These are phyloP conservation scores for Cutaneotrichosporon cyanovorans DNA, from an alignment of 1,284 basidiomycete species.

Conservation along the genomic window DNA sequence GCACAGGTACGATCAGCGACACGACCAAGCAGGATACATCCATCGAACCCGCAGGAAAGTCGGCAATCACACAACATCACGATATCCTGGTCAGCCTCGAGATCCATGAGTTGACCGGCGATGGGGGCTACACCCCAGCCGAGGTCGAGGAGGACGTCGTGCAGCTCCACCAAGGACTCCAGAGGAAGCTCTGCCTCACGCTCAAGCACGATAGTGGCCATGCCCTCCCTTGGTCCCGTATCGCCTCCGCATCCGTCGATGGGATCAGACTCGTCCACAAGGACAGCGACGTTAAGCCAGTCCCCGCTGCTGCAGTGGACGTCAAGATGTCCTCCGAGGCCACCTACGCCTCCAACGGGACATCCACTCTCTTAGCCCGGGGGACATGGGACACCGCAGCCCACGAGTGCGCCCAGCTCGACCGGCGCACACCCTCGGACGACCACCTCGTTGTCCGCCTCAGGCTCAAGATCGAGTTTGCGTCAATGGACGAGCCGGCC, in stretches of 20 bases:
- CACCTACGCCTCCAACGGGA: slow-evolving; percentile 73
- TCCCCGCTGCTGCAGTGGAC: slow-evolving; percentile 57
- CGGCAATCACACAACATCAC: slow-evolving; percentile 76
- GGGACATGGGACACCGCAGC: slow-evolving; percentile 89
- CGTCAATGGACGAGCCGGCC: slow-evolving; percentile 72
- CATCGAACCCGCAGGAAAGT: no score
- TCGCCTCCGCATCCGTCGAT: slow-evolving; percentile 48
- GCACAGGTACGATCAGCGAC: no score
- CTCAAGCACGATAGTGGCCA: slow-evolving; percentile 81
- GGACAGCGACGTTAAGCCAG: slow-evolving; percentile 70
- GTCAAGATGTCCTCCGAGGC: slow-evolving; percentile 60
- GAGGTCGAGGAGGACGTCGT: slow-evolving; percentile 80
- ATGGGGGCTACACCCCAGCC: slow-evolving; percentile 76
- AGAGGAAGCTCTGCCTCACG: slow-evolving; percentile 69
- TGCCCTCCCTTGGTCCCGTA: slow-evolving; percentile 75
- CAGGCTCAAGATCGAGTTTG: slow-evolving; percentile 70
- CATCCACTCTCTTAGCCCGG: slow-evolving; percentile 59
- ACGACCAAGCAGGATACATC: no score
- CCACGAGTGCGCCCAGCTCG: slow-evolving; percentile 78
- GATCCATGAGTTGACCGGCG: slow-evolving; percentile 74
- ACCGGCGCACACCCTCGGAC: slow-evolving; percentile 68
- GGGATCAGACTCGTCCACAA: slow-evolving; percentile 75
- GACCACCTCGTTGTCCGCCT: slow-evolving; percentile 75
- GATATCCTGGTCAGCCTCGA: slow-evolving; percentile 81
- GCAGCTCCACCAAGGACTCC: slow-evolving; percentile 84